These are phyloP conservation scores for Stylosanthes scabra DNA, from an alignment of 331 rosid species.

Conservation along the genomic window DNA sequence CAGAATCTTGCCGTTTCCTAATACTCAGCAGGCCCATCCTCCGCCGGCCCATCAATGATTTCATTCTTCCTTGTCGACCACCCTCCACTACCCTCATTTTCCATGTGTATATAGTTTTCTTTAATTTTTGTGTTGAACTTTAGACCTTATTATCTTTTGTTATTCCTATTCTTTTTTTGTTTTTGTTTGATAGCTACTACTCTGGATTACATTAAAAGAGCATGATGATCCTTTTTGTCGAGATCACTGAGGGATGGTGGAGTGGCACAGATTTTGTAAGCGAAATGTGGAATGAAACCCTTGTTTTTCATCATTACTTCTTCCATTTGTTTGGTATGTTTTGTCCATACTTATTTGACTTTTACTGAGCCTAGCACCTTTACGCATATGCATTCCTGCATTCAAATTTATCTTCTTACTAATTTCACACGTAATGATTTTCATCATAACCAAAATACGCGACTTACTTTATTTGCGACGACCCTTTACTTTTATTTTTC, in stretches of 20 bases:
- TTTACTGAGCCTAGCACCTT: neutral
- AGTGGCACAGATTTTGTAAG: constrained; percentile 8
- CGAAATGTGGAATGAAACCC: constrained; percentile 19
- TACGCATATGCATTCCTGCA: neutral
- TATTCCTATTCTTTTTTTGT: constrained; percentile 17
- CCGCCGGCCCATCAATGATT: constrained; percentile 42
- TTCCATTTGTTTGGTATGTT: neutral
- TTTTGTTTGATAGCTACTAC: constrained; percentile 8
- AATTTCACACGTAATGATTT: too few relatives aligned
- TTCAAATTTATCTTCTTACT: neutral
- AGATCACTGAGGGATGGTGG: neutral
- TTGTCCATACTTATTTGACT: neutral
- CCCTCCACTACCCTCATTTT: neutral
- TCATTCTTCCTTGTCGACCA: neutral
- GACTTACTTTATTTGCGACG: too few relatives aligned
- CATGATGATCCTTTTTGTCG: constrained; percentile 6
- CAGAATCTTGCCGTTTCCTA: constrained; percentile 33
- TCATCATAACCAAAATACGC: neutral
- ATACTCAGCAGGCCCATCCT: constrained; percentile 33
- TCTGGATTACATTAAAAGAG: neutral
- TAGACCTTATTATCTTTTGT: neutral
- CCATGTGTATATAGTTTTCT: constrained; percentile 19
- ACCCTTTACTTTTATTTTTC: too few relatives aligned
- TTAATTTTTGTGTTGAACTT: neutral
- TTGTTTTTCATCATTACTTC: neutral